phyloP scores from a whole-genome alignment of 2,329 filamentous ascomycete genomes.

The Alternaria viburni region DNA sequence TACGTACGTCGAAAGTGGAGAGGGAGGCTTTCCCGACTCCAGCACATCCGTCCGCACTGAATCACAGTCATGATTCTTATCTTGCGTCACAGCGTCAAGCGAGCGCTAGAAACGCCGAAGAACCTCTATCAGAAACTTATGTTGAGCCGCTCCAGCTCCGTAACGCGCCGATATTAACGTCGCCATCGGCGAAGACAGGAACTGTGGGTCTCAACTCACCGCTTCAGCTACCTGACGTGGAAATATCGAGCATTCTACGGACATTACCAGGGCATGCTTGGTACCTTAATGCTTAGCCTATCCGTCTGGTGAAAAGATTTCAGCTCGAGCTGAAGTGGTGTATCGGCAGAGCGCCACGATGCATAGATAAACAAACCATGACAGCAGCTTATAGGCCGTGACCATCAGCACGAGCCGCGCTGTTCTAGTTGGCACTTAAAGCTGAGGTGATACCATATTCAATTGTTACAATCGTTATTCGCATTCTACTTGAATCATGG shows the following conservation, averaged over 20 bases:
- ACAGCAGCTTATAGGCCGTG: background rate
- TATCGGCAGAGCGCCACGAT: constrained; percentile 9
- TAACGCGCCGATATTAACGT: constrained; percentile 1
- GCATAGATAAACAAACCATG: background rate
- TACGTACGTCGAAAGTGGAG: background rate
- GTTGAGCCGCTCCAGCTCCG: constrained; percentile 2
- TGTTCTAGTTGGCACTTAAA: background rate
- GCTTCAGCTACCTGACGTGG: constrained; percentile 4
- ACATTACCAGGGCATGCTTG: background rate
- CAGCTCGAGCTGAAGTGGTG: background rate
- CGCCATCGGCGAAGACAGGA: constrained; percentile 2
- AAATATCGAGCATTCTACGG: background rate
- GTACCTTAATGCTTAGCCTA: background rate
- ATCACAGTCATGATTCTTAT: constrained; percentile 4
- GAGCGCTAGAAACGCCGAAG: background rate
- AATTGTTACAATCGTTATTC: background rate
- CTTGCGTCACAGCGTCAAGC: constrained; percentile 5
- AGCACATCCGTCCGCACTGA: background rate
- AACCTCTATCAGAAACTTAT: background rate
- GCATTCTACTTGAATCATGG: constrained; percentile 9
- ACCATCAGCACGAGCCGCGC: background rate
- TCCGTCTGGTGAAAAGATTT: background rate
- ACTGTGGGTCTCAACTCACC: constrained; percentile 11
- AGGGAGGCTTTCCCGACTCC: constrained; percentile 1
- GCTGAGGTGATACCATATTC: background rate